These are phyloP conservation scores for Exophiala aquamarina DNA, from an alignment of 2,329 filamentous ascomycete genomes.

Conservation along the genomic window DNA sequence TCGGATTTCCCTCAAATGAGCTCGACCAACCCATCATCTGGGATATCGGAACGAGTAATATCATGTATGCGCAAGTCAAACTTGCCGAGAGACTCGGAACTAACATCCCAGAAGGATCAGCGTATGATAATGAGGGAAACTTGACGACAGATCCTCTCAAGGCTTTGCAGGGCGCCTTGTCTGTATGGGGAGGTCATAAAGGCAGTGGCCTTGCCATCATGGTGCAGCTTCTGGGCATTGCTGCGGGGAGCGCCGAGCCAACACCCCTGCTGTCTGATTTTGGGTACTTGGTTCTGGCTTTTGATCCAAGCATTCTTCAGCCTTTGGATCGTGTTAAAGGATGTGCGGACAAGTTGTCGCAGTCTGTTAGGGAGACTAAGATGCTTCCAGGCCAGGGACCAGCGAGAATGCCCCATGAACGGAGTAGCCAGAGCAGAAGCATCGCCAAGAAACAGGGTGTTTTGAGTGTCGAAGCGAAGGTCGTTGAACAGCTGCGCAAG, in stretches of 20 bases:
- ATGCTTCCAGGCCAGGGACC: slow-evolving; percentile 9
- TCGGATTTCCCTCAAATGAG: slow-evolving; percentile 14
- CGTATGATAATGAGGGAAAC: slow-evolving; percentile 6
- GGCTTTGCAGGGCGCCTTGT: slow-evolving; percentile 9
- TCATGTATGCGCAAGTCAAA: slow-evolving; percentile 14
- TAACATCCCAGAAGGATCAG: slow-evolving; percentile 8
- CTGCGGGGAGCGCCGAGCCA: slow-evolving; percentile 6
- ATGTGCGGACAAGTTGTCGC: slow-evolving; percentile 4
- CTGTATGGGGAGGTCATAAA: slow-evolving; percentile 10
- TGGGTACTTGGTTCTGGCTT: slow-evolving; percentile 11
- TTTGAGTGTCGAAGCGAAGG: slow-evolving; percentile 2
- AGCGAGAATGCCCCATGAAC: slow-evolving; percentile 13
- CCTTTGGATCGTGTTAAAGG: slow-evolving; percentile 9
- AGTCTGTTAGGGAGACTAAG: slow-evolving; percentile 7
- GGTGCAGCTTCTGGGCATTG: slow-evolving; percentile 12
- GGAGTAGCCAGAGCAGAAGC: slow-evolving; percentile 1
- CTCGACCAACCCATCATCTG: slow-evolving; percentile 10
- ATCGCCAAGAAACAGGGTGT: slow-evolving; percentile 2
- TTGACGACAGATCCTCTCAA: slow-evolving; percentile 11
- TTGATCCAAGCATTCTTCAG: slow-evolving; percentile 11
- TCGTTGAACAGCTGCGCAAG: slow-evolving; percentile 5
- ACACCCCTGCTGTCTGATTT: slow-evolving; percentile 6
- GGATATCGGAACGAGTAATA: slow-evolving; percentile 16
- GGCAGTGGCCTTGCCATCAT: slow-evolving; percentile 13
- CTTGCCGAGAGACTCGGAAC: slow-evolving; percentile 10